Evolutionary conservation across 2,329 filamentous ascomycete species (phyloP).

Genomic region (Sporothrix mexicana): DNA sequence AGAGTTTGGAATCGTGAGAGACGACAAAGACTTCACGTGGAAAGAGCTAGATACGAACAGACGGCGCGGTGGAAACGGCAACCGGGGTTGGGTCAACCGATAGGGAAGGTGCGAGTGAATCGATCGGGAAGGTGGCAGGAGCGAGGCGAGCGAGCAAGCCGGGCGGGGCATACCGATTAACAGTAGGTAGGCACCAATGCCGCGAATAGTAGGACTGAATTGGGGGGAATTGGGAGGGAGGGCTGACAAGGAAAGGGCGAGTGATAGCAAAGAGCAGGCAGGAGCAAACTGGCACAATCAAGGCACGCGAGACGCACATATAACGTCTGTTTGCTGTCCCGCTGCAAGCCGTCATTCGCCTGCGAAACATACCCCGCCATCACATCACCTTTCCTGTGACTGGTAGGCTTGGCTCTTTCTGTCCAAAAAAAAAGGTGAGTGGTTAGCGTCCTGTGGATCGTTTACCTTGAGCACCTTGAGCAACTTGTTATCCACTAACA

Average conservation of each 20-base stretch:
- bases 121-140: conserved; percentile 37
- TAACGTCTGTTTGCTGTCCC: not conserved
- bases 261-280: not conserved
- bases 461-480: not conserved
- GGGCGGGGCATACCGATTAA: conserved; percentile 37
- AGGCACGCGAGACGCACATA: too few species aligned
- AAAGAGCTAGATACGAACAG: conserved; percentile 18
- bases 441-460: not conserved
- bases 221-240: not conserved
- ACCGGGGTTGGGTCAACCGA: conserved; percentile 27
- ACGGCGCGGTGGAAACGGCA: conserved; percentile 15
- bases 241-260: conserved; percentile 14
- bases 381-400: too few species aligned
- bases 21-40: not conserved
- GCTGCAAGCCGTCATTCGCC: conserved; percentile 24
- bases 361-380: conserved; percentile 28
- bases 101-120: conserved; percentile 34
- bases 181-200: not conserved
- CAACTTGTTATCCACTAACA: not conserved
- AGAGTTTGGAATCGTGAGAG: conserved; percentile 4
- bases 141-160: conserved; percentile 20
- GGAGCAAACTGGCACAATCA: not conserved
- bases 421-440: not conserved
- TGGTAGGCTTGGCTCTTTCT: too few species aligned
- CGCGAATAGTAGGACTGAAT: not conserved